These are phyloP conservation scores for Zalaria sp. DNA, from an alignment of 2,329 filamentous ascomycete genomes.

Conservation along the genomic window DNA sequence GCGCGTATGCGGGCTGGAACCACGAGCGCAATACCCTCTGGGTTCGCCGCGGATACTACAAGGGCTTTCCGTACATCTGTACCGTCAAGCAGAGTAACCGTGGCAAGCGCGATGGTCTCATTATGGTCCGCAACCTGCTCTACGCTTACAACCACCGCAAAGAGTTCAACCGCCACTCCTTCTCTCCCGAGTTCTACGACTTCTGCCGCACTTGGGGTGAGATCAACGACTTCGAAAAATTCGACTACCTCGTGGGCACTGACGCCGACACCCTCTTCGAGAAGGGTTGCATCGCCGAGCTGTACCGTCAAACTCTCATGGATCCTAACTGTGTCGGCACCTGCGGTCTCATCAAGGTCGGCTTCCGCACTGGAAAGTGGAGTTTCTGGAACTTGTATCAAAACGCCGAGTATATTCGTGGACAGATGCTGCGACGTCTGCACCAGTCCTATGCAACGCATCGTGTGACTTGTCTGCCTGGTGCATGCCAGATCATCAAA, in stretches of 20 bases:
- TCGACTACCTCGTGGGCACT: constrained; percentile 9
- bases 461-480: constrained; percentile 35
- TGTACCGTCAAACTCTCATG: constrained; percentile 25
- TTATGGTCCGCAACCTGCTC: constrained; percentile 34
- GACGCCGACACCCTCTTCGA: constrained; percentile 33
- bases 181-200: constrained; percentile 5
- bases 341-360: constrained; percentile 35
- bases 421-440: constrained; percentile 25
- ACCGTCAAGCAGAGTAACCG: constrained; percentile 37
- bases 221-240: constrained; percentile 1
- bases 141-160: constrained; percentile 34
- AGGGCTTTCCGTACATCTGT: constrained; percentile 32
- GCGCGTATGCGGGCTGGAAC: constrained; percentile 29
- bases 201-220: constrained; percentile 2
- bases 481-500: constrained; percentile 36
- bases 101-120: constrained; percentile 36
- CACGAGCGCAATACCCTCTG: constrained; percentile 15
- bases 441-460: constrained; percentile 36
- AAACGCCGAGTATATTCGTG: constrained; percentile 27
- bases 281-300: constrained; percentile 28
- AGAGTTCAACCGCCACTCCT: constrained; percentile 8
- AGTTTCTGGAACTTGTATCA: constrained; percentile 29
- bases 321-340: constrained; percentile 30
- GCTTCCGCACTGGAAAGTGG: constrained; percentile 29
- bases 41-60: constrained; percentile 30